Conservation (phyloP, 2,329 filamentous ascomycete genomes). For the Paraphaeosphaeria minitans region DNA sequence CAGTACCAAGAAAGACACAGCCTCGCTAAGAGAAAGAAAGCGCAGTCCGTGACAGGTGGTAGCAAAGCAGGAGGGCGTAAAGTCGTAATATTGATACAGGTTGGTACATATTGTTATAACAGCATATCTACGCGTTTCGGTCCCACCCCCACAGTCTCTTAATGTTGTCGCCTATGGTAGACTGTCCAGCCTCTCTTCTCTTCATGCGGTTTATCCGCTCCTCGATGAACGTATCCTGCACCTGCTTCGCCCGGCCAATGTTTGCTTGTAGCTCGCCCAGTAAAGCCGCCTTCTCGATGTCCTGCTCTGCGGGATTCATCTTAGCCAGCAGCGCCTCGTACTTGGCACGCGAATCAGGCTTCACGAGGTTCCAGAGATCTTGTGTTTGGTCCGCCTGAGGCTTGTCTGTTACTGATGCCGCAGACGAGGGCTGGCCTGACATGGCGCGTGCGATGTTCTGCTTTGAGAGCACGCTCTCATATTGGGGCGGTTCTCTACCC, state of each 20-base stretch:
- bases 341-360: constrained; percentile 32
- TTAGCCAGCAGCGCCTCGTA: constrained; percentile 43
- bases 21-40: neutral
- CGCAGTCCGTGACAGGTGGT: neutral
- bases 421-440: constrained; percentile 22
- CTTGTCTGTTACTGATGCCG: constrained; percentile 10
- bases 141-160: constrained; percentile 46
- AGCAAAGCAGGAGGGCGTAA: neutral
- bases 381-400: constrained; percentile 9
- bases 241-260: constrained; percentile 31
- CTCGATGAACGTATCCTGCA: constrained; percentile 41
- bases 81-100: constrained; percentile 14
- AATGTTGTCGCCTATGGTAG: constrained; percentile 46
- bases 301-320: constrained; percentile 36
- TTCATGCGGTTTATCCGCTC: constrained; percentile 44
- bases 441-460: constrained; percentile 36
- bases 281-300: constrained; percentile 42
- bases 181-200: constrained; percentile 41
- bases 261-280: constrained; percentile 42
- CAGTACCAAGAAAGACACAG: neutral
- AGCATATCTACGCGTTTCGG: constrained; percentile 10
- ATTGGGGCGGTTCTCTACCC: constrained; percentile 60
- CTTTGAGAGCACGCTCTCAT: constrained; percentile 61
- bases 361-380: constrained; percentile 40
- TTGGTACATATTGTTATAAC: neutral